A percentile compares a stretch with the other conserved stretches of the same genome.
Evolutionary conservation across 2,329 filamentous ascomycete species (phyloP).

Genomic region (Colletotrichum trifolii): DNA sequence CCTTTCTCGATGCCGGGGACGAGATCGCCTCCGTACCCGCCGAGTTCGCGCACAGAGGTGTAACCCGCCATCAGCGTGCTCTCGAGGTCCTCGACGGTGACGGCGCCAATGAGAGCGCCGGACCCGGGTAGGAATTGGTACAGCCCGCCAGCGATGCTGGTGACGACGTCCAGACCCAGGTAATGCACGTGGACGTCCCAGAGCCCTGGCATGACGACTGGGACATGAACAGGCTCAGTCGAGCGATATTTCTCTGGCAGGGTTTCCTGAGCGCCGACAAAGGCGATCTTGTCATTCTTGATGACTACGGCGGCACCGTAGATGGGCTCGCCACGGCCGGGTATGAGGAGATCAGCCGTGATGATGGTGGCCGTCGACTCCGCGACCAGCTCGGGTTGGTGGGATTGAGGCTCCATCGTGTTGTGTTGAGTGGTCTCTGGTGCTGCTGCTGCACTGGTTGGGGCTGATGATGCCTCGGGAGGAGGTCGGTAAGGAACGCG

Average conservation of each 20-base stretch:
- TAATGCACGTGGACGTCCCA: constrained; percentile 66
- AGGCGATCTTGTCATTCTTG: constrained; percentile 51
- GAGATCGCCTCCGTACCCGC: constrained; percentile 58
- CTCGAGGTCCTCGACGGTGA: constrained; percentile 52
- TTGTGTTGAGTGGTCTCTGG: neutral
- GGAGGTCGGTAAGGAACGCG: constrained; percentile 8
- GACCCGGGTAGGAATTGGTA: constrained; percentile 39
- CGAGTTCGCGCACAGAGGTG: constrained; percentile 62
- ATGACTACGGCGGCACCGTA: constrained; percentile 52
- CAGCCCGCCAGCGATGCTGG: constrained; percentile 34
- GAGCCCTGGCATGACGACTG: constrained; percentile 61
- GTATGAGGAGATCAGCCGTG: constrained; percentile 54
- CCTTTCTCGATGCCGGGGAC: constrained; percentile 55
- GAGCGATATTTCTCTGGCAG: constrained; percentile 47
- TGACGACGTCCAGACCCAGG: constrained; percentile 45
- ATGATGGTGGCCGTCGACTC: constrained; percentile 35
- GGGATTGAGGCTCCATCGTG: neutral
- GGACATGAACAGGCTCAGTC: constrained; percentile 47
- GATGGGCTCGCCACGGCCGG: constrained; percentile 57
- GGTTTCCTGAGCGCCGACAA: constrained; percentile 47
- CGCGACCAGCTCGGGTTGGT: neutral
- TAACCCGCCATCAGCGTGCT: constrained; percentile 59
- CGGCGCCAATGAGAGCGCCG: constrained; percentile 50
- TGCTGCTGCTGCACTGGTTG: neutral
- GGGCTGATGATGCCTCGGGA: neutral